A percentile compares a stretch with the other conserved stretches of the same genome.
phyloP scores from a whole-genome alignment of 2,329 filamentous ascomycete species.

The Trichoderma brevicompactum region DNA sequence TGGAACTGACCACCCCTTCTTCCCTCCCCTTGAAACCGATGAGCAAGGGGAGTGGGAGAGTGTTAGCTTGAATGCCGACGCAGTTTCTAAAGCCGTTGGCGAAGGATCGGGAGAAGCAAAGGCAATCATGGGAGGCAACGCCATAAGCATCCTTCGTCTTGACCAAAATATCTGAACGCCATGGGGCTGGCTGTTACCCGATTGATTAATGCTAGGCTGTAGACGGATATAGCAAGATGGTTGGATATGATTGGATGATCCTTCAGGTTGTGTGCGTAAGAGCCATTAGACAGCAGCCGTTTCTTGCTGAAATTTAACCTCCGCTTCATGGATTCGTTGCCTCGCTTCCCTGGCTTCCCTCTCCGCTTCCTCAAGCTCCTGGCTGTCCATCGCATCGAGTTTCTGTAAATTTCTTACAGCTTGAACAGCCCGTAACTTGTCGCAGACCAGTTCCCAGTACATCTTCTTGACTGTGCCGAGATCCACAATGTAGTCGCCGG shows the following conservation, averaged over 20 bases:
- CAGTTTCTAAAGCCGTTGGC: conserved; percentile 58
- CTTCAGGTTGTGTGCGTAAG: background rate
- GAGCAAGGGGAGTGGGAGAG: conserved; percentile 71
- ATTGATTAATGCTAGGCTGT: background rate
- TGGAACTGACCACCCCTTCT: conserved; percentile 83
- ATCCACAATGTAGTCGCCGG: conserved; percentile 43
- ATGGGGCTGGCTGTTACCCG: background rate
- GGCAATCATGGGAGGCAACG: conserved; percentile 65
- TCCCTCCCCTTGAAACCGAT: conserved; percentile 70
- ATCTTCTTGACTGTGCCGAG: conserved; percentile 39
- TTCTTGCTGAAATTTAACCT: conserved; percentile 43
- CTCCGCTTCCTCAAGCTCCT: conserved; percentile 40
- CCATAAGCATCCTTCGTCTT: conserved; percentile 54
- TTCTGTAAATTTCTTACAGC: conserved; percentile 41
- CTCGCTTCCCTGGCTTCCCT: conserved; percentile 39
- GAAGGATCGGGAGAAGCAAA: conserved; percentile 50
- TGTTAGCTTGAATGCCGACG: conserved; percentile 57
- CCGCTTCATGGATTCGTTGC: conserved; percentile 44
- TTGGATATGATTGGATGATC: background rate
- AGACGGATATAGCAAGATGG: background rate
- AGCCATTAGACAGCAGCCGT: conserved; percentile 32
- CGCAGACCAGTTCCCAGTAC: conserved; percentile 49
- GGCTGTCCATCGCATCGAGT: conserved; percentile 32
- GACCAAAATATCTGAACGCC: conserved; percentile 33
- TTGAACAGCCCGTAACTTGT: conserved; percentile 48